Conservation (phyloP, 2,329 filamentous ascomycete genomes). For the Monilinia vaccinii-corymbosi region DNA sequence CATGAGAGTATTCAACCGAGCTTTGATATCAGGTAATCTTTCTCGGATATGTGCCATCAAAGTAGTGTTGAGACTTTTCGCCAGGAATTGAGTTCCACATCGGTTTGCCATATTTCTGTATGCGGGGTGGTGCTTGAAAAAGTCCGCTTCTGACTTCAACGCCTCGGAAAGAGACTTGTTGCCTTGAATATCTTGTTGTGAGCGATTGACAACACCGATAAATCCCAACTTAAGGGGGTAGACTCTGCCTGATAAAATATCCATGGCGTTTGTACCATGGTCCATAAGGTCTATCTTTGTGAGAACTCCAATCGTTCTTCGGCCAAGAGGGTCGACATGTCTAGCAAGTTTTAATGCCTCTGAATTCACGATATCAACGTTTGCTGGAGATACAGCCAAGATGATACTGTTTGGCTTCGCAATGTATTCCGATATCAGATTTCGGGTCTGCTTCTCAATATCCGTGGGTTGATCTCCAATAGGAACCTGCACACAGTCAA, state of each 20-base stretch:
- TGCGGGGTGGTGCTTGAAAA: constrained; percentile 94
- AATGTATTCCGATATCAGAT: constrained; percentile 95
- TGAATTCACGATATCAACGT: constrained; percentile 97
- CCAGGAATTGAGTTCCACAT: constrained; percentile 89
- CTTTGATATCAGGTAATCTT: constrained; percentile 94
- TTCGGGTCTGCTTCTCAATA: constrained; percentile 97
- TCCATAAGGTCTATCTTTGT: constrained; percentile 99
- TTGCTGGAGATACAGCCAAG: constrained; percentile 90
- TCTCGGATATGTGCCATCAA: constrained; percentile 96
- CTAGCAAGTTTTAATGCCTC: constrained; percentile 93
- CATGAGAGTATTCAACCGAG: constrained; percentile 94
- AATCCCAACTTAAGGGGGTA: constrained; percentile 96
- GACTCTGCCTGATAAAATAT: constrained; percentile 93
- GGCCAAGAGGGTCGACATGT: constrained; percentile 90
- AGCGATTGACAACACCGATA: constrained; percentile 95
- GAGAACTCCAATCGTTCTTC: constrained; percentile 90
- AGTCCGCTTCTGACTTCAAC: constrained; percentile 80
- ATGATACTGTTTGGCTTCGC: constrained; percentile 98
- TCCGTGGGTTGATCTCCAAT: constrained; percentile 96
- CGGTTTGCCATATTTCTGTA: constrained; percentile 92
- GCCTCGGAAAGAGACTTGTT: constrained; percentile 94
- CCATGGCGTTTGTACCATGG: constrained; percentile 92
- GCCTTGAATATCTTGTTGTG: constrained; percentile 94
- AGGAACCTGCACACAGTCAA: constrained; percentile 53
- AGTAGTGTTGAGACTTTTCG: constrained; percentile 89